Conservation (phyloP, 2,329 filamentous ascomycete genomes). For the Fusarium keratoplasticum region DNA sequence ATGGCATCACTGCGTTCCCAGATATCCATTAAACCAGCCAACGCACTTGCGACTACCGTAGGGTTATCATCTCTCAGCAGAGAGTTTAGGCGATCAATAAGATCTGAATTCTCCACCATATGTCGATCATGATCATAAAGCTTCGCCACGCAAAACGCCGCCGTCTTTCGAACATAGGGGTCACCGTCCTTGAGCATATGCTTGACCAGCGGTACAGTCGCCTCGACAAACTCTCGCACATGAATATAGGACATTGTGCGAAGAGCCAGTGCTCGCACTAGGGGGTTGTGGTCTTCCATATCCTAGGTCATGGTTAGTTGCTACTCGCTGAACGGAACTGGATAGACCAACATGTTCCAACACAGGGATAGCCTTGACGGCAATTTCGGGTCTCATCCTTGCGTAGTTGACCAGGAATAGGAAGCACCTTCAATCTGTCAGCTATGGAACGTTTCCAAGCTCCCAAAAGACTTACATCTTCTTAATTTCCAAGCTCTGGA, state of each 20-base stretch:
- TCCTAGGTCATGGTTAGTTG: conserved; percentile 67
- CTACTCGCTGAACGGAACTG: not conserved
- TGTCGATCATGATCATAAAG: conserved; percentile 95
- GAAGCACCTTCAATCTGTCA: conserved; percentile 79
- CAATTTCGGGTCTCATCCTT: conserved; percentile 91
- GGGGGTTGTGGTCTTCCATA: conserved; percentile 91
- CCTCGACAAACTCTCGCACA: conserved; percentile 94
- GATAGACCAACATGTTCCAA: conserved; percentile 74
- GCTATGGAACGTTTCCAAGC: not conserved
- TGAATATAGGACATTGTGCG: conserved; percentile 98
- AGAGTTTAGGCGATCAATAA: conserved; percentile 90
- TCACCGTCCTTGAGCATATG: conserved; percentile 85
- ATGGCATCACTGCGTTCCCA: conserved; percentile 98
- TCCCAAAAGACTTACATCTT: conserved; percentile 79
- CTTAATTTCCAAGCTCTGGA: conserved; percentile 96
- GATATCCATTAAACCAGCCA: conserved; percentile 94
- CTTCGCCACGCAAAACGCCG: conserved; percentile 95
- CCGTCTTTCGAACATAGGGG: conserved; percentile 97
- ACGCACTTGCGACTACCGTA: conserved; percentile 93
- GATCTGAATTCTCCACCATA: conserved; percentile 88
- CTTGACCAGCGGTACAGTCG: conserved; percentile 87
- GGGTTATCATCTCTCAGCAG: conserved; percentile 96
- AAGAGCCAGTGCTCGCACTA: conserved; percentile 90
- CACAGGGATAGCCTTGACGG: conserved; percentile 90
- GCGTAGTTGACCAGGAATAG: conserved; percentile 98